Percentiles rank a stretch among this genome's conserved stretches.
phyloP scores from a whole-genome alignment of 106 monocot species.

The Narthecium ossifragum region DNA sequence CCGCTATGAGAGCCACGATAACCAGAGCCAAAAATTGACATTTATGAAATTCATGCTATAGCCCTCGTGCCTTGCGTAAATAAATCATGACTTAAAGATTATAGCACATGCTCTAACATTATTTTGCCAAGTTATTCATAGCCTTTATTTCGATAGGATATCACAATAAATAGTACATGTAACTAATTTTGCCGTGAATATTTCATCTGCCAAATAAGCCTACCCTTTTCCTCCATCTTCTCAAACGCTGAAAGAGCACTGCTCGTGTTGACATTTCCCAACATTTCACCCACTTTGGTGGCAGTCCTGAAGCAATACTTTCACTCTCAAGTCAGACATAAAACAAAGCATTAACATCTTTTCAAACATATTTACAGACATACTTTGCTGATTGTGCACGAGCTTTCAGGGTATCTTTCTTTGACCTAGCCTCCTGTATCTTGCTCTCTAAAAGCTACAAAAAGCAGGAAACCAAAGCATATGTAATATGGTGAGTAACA shows the following conservation, averaged over 20 bases:
- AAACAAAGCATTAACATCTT: neutral
- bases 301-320: constrained; percentile 68
- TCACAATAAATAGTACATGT: too few species aligned
- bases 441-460: constrained; percentile 94
- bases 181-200: neutral
- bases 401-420: constrained; percentile 98
- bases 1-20: too few species aligned
- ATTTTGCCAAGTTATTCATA: too few species aligned
- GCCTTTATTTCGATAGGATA: too few species aligned
- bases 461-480: too few species aligned
- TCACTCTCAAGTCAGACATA: neutral
- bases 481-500: too few species aligned
- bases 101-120: too few species aligned
- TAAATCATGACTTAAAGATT: too few species aligned
- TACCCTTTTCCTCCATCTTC: constrained; percentile 99
- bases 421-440: constrained; percentile 94
- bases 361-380: constrained; percentile 13
- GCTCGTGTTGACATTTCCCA: constrained; percentile 98
- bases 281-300: constrained; percentile 95
- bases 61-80: too few species aligned
- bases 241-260: constrained; percentile 98
- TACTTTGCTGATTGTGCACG: constrained; percentile 97
- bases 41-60: too few species aligned
- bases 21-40: too few species aligned
- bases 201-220: neutral